Evolutionary conservation across 2,329 filamentous ascomycete species (phyloP).

Genomic region (Fusarium sublunatum): DNA sequence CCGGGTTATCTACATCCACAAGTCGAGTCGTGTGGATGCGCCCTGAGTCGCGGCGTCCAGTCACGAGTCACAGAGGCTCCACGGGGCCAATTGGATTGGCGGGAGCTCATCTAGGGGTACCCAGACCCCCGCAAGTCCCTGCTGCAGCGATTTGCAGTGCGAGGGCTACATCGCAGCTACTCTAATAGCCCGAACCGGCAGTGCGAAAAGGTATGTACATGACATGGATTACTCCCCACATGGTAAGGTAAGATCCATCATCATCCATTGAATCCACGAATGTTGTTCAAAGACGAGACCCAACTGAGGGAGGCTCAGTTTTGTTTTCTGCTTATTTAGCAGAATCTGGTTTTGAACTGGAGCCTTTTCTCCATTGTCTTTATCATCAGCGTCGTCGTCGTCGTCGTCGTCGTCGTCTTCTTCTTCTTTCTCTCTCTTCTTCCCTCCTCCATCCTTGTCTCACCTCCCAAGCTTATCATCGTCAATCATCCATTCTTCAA

Average conservation of each 20-base stretch:
- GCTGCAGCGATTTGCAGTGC: conserved; percentile 17
- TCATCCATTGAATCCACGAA: conserved; percentile 31
- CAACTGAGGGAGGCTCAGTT: conserved; percentile 2
- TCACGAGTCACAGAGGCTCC: conserved; percentile 43
- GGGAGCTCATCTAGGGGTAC: conserved; percentile 22
- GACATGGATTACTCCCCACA: conserved; percentile 15
- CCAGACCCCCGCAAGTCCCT: conserved; percentile 9
- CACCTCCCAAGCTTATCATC: not conserved
- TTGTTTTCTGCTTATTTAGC: conserved; percentile 22
- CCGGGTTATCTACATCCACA: too few species aligned
- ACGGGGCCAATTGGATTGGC: conserved; percentile 46
- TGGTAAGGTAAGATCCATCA: conserved; percentile 20
- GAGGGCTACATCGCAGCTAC: conserved; percentile 18
- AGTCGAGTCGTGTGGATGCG: conserved; percentile 32
- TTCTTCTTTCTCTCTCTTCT: not conserved
- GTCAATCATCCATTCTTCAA: conserved; percentile 21
- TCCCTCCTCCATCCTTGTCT: conserved; percentile 7
- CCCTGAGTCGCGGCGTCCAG: conserved; percentile 38
- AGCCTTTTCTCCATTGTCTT: conserved; percentile 20
- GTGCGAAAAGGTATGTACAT: conserved; percentile 4
- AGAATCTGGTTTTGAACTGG: conserved; percentile 26
- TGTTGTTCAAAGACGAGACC: conserved; percentile 18
- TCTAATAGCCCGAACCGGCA: conserved; percentile 4
- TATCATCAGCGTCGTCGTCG: conserved; percentile 11
- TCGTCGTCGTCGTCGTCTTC: conserved; percentile 1